A percentile compares a stretch with the other conserved stretches of the same genome.
Conservation (phyloP, 257 asterid genomes). For the Solanum lycopersicoides region DNA sequence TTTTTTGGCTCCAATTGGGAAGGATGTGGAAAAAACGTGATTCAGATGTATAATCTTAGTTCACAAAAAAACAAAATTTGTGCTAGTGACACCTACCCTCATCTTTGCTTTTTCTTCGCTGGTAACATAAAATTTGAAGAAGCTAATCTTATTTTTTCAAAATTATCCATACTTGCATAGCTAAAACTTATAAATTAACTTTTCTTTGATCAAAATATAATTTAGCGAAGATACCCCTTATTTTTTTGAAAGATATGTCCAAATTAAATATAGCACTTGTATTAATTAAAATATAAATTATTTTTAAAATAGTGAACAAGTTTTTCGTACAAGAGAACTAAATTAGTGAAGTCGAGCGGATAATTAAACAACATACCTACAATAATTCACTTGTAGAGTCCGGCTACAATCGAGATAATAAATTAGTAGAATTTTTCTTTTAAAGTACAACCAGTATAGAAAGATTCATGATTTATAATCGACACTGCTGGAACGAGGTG, state of each 20-base stretch:
- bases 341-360: too few relatives aligned
- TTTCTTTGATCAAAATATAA: too few relatives aligned
- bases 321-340: too few relatives aligned
- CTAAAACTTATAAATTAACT: too few relatives aligned
- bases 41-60: background rate
- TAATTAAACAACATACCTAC: too few relatives aligned
- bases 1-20: background rate
- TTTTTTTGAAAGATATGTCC: background rate
- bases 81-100: background rate
- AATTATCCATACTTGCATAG: too few relatives aligned
- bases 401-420: too few relatives aligned
- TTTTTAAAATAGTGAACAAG: too few relatives aligned
- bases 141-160: too few relatives aligned
- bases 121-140: background rate
- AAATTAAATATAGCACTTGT: background rate
- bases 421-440: too few relatives aligned
- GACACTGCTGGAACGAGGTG: background rate
- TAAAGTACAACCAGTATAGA: background rate
- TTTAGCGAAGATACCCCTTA: background rate
- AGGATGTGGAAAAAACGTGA: background rate
- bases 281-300: too few relatives aligned
- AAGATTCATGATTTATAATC: background rate
- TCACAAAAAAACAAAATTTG: background rate
- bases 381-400: too few relatives aligned
- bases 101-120: background rate